A percentile compares a stretch with the other conserved stretches of the same genome.
Conservation (phyloP, 305 asterid species). For the Rubia peregrina region DNA sequence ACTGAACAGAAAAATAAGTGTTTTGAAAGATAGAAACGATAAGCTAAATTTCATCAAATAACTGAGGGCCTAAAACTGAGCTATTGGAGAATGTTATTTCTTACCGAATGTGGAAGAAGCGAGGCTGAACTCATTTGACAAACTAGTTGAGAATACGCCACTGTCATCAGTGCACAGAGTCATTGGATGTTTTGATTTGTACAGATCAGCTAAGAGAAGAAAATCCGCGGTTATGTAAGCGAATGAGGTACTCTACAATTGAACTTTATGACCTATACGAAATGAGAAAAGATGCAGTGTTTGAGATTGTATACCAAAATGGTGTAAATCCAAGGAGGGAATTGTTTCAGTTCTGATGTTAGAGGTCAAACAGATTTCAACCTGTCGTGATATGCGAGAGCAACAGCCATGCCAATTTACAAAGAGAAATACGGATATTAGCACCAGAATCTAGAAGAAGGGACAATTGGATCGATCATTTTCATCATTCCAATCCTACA, state of each 20-base stretch:
- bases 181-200: constrained; percentile 20
- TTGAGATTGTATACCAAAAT: constrained; percentile 59
- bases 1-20: too few species aligned
- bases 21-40: too few species aligned
- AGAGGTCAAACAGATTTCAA: constrained; percentile 93
- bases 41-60: too few species aligned
- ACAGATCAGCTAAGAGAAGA: constrained; percentile 17
- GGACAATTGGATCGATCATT: neutral
- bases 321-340: constrained; percentile 78
- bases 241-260: neutral
- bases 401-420: neutral
- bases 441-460: neutral
- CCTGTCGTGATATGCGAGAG: constrained; percentile 36
- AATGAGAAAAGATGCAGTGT: neutral
- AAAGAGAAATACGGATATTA: neutral
- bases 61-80: neutral
- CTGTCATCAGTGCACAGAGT: constrained; percentile 23
- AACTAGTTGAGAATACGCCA: constrained; percentile 26
- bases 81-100: neutral
- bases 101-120: constrained; percentile 23
- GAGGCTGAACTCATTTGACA: constrained; percentile 20
- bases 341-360: constrained; percentile 71
- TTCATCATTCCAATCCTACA: too few species aligned
- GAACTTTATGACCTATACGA: neutral
- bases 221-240: neutral